Evolutionary conservation across 2,329 filamentous ascomycete genomes (phyloP).

Genomic region (Penicillium sp.): DNA sequence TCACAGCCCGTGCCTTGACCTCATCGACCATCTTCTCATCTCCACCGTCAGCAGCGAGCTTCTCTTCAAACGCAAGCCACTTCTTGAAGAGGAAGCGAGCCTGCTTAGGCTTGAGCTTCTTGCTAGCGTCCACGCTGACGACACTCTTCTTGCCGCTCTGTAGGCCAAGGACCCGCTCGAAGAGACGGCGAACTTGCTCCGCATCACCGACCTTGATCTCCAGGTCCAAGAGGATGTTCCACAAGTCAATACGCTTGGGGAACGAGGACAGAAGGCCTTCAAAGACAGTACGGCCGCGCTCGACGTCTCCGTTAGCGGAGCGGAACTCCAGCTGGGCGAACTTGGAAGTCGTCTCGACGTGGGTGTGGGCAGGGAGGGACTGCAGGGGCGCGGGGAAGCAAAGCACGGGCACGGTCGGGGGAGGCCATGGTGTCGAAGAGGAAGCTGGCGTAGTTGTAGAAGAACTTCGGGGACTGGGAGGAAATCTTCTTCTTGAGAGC

Average conservation of each 20-base stretch:
- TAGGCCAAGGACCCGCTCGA: conserved; percentile 66
- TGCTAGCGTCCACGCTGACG: conserved; percentile 44
- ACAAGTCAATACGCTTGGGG: conserved; percentile 87
- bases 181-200: conserved; percentile 71
- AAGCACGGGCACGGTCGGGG: conserved; percentile 70
- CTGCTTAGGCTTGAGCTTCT: conserved; percentile 74
- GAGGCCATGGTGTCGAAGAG: conserved; percentile 71
- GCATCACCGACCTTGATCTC: conserved; percentile 65
- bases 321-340: conserved; percentile 93
- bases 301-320: conserved; percentile 75
- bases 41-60: conserved; percentile 51
- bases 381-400: conserved; percentile 83
- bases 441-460: conserved; percentile 94
- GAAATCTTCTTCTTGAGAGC: conserved; percentile 91
- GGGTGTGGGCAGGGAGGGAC: conserved; percentile 68
- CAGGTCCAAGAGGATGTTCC: conserved; percentile 87
- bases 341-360: conserved; percentile 75
- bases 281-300: conserved; percentile 92
- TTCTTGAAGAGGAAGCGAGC: conserved; percentile 87
- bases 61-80: conserved; percentile 87
- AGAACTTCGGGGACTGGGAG: conserved; percentile 69
- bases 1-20: conserved; percentile 68
- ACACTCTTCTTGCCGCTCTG: conserved; percentile 43
- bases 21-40: conserved; percentile 67
- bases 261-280: conserved; percentile 80